Evolutionary conservation across 2,329 filamentous ascomycete species (phyloP).

Genomic region (Elsinoe perseae): DNA sequence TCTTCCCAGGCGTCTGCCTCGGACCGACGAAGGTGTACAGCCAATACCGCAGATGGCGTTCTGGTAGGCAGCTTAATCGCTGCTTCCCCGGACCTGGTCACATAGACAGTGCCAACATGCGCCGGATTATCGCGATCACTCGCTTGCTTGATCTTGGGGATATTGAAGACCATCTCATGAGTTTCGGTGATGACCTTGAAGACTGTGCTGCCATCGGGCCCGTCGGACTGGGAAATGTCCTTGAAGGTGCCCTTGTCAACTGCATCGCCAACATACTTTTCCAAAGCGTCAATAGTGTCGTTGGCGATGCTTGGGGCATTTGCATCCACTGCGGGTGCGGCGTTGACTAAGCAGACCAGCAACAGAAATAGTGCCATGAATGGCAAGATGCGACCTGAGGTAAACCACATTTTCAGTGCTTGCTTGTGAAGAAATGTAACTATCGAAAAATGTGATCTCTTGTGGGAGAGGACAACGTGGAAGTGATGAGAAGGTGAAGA

Average conservation of each 20-base stretch:
- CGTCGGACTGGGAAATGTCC: background rate
- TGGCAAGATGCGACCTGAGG: background rate
- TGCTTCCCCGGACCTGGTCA: too few species aligned
- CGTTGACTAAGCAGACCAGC: background rate
- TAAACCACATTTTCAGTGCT: background rate
- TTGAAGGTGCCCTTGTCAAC: background rate
- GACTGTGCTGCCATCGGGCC: background rate
- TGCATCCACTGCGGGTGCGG: background rate
- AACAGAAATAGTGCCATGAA: background rate
- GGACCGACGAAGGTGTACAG: background rate
- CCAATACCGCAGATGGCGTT: too few species aligned
- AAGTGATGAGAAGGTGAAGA: too few species aligned
- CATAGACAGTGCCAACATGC: too few species aligned
- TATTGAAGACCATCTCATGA: background rate
- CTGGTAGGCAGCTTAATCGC: too few species aligned
- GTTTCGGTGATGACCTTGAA: background rate
- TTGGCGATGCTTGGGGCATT: background rate
- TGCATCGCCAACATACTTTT: background rate
- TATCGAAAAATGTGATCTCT: too few species aligned
- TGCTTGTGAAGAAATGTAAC: too few species aligned
- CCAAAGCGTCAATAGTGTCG: background rate
- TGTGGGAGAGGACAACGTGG: too few species aligned
- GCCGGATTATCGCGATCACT: too few species aligned
- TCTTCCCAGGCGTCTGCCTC: background rate
- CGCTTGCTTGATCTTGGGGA: background rate